Evolutionary conservation across 1,284 basidiomycete species (phyloP).

Genomic region (Malassezia sp.): DNA sequence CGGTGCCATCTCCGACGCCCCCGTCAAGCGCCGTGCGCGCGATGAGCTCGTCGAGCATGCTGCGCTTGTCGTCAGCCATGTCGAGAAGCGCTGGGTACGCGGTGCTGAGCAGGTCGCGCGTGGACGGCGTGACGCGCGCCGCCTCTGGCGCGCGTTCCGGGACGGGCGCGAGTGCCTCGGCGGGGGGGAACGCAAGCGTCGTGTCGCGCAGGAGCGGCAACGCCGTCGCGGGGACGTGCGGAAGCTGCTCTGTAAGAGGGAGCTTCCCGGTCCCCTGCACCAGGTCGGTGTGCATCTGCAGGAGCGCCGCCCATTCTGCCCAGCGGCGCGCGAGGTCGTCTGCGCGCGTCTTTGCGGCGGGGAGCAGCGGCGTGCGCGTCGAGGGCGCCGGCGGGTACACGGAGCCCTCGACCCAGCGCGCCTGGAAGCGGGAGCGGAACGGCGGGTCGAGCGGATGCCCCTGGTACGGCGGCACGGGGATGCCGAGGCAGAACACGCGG

Average conservation of each 20-base stretch:
- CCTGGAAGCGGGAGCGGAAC: constrained; percentile 48
- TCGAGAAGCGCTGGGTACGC: constrained; percentile 37
- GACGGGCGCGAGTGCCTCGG: constrained; percentile 13
- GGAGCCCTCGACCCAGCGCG: constrained; percentile 41
- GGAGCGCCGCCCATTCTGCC: constrained; percentile 27
- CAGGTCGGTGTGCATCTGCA: constrained; percentile 29
- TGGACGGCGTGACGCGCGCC: constrained; percentile 19
- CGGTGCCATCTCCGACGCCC: constrained; percentile 25
- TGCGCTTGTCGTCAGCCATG: constrained; percentile 26
- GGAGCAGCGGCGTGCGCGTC: constrained; percentile 7
- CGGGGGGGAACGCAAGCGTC: constrained; percentile 30
- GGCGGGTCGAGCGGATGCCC: constrained; percentile 48
- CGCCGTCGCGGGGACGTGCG: constrained; percentile 37
- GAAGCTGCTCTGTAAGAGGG: constrained; percentile 33
- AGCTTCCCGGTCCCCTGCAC: constrained; percentile 32
- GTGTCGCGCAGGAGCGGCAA: constrained; percentile 34
- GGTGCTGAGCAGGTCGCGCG: constrained; percentile 28
- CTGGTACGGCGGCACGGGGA: constrained; percentile 45
- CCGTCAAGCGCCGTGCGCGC: constrained; percentile 27
- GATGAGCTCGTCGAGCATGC: constrained; percentile 33
- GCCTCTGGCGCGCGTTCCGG: constrained; percentile 19
- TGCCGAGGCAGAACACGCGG: constrained; percentile 46
- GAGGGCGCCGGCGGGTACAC: constrained; percentile 19
- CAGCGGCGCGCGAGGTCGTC: constrained; percentile 17
- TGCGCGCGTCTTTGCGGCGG: constrained; percentile 10